Evolutionary conservation across 768 basidiomycete genomes (phyloP).

Genomic region (button mushroom (Agaricus bisporus)): DNA sequence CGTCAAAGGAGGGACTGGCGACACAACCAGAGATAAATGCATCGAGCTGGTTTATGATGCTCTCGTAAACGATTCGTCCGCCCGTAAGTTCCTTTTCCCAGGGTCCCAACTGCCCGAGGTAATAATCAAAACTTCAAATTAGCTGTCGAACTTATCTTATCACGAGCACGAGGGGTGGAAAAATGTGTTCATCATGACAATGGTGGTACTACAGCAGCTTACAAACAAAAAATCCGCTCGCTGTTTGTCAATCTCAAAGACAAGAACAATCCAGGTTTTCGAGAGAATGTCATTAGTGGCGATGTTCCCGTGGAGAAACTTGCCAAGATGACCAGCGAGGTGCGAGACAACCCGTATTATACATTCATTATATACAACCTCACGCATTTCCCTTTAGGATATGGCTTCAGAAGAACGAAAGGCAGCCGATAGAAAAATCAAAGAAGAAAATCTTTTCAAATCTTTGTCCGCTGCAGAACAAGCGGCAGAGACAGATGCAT

Average conservation of each 20-base stretch:
- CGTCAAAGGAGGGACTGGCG: slow-evolving; percentile 52
- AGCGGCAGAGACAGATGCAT: slow-evolving; percentile 94
- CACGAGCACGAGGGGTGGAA: slow-evolving; percentile 69
- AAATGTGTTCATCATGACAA: slow-evolving; percentile 47
- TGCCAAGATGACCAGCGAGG: slow-evolving; percentile 76
- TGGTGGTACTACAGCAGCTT: slow-evolving; percentile 39
- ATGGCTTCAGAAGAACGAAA: slow-evolving; percentile 94
- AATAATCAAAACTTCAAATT: slow-evolving; percentile 1
- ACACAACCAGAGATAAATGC: slow-evolving; percentile 82
- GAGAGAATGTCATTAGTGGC: slow-evolving; percentile 83
- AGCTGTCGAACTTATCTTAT: slow-evolving; percentile 68
- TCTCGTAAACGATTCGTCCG: slow-evolving; percentile 77
- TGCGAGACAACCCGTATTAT: slow-evolving; percentile 25
- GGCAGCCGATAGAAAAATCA: slow-evolving; percentile 75
- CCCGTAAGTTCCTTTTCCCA: slow-evolving; percentile 54
- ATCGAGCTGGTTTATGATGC: slow-evolving; percentile 89
- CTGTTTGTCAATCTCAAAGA: slow-evolving; percentile 94
- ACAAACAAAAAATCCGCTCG: slow-evolving; percentile 79
- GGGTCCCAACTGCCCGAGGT: neutral
- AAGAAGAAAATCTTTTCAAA: slow-evolving; percentile 83
- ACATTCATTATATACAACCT: neutral
- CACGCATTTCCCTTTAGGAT: slow-evolving; percentile 45
- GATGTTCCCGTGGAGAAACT: slow-evolving; percentile 66
- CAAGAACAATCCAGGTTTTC: slow-evolving; percentile 82
- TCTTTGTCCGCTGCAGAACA: slow-evolving; percentile 85